Evolutionary conservation across 106 monocot species (phyloP).

Genomic region (Hemerocallis citrina): DNA sequence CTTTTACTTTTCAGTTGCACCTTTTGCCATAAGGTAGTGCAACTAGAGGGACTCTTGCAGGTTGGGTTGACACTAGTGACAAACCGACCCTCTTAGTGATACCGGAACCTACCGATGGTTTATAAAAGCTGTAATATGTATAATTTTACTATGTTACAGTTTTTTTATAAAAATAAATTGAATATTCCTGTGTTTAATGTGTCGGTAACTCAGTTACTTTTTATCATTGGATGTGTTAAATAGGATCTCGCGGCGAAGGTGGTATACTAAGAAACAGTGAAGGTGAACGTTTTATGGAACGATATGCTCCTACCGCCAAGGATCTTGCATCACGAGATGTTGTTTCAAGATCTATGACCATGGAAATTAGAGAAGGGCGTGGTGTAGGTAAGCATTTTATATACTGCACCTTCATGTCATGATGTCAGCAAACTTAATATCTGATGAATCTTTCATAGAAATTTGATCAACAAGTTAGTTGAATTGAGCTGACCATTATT

Average conservation of each 20-base stretch:
- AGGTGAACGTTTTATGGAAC: slow-evolving; percentile 98
- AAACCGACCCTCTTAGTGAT: too few relatives aligned
- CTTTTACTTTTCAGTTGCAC: too few relatives aligned
- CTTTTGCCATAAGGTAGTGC: too few relatives aligned
- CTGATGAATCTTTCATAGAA: too few relatives aligned
- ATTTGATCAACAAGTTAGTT: too few relatives aligned
- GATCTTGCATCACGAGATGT: slow-evolving; percentile 98
- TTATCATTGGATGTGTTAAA: neutral
- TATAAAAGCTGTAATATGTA: too few relatives aligned
- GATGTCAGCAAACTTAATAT: neutral
- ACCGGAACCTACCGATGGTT: too few relatives aligned
- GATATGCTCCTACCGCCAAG: slow-evolving; percentile 95
- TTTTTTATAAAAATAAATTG: too few relatives aligned
- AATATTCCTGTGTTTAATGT: neutral
- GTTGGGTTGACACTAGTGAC: too few relatives aligned
- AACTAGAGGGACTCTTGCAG: too few relatives aligned
- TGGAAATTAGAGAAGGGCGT: slow-evolving; percentile 97
- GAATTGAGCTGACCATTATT: too few relatives aligned
- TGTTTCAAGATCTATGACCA: slow-evolving; percentile 98
- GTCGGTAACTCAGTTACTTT: neutral
- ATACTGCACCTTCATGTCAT: neutral
- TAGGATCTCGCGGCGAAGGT: slow-evolving; percentile 97
- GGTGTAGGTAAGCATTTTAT: slow-evolving; percentile 71
- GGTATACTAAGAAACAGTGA: slow-evolving; percentile 97
- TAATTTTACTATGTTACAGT: too few relatives aligned